Evolutionary conservation across 371 early-diverging fungal species (phyloP).

Genomic region (Mortierella sp.): DNA sequence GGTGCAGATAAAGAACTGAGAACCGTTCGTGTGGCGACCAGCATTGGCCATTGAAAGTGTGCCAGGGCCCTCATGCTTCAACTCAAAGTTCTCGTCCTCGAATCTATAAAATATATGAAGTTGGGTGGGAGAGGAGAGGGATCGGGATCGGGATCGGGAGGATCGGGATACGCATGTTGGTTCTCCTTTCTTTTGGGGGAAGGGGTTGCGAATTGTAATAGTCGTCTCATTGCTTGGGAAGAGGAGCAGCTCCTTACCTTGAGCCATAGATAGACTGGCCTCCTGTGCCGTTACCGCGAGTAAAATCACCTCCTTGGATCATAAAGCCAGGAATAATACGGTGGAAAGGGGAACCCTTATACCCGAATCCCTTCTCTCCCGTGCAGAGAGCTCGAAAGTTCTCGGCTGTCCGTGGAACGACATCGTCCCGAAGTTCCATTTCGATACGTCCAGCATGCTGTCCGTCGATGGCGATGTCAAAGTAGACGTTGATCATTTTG

Average conservation of each 20-base stretch:
- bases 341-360: constrained; percentile 90
- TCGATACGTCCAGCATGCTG: too few relatives aligned
- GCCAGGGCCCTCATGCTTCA: constrained; percentile 80
- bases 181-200: too few relatives aligned
- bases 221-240: too few relatives aligned
- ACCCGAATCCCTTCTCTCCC: constrained; percentile 85
- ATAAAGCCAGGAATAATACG: constrained; percentile 87
- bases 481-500: too few relatives aligned
- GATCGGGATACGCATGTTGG: too few relatives aligned
- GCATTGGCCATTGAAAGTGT: constrained; percentile 95
- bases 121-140: too few relatives aligned
- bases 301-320: constrained; percentile 83
- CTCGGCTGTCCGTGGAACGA: constrained; percentile 90
- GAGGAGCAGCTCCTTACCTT: constrained; percentile 73
- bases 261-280: constrained; percentile 93
- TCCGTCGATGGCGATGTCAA: too few relatives aligned
- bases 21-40: constrained; percentile 94
- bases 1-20: constrained; percentile 98
- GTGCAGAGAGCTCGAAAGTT: constrained; percentile 93
- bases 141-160: too few relatives aligned
- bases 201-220: too few relatives aligned
- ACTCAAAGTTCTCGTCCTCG: constrained; percentile 94
- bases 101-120: constrained; percentile 59
- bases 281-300: constrained; percentile 85
- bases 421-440: constrained; percentile 57